These are phyloP conservation scores for Annulohypoxylon truncatum DNA, from an alignment of 2,329 filamentous ascomycete species.

Conservation along the genomic window DNA sequence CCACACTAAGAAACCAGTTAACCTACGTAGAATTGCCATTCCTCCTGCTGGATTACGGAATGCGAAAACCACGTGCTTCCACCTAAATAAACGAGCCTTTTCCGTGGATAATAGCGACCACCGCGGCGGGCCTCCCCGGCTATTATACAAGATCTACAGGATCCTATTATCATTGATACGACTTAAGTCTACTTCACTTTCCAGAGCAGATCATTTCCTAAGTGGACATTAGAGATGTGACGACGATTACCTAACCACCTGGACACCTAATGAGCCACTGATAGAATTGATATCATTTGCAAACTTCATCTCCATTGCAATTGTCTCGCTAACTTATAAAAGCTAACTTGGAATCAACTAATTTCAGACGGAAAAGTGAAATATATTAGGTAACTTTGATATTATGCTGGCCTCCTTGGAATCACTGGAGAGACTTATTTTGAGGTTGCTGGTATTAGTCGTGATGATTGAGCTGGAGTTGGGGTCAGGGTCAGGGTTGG, in stretches of 20 bases:
- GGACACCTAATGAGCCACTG: too few relatives aligned
- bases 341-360: too few relatives aligned
- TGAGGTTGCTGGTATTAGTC: too few relatives aligned
- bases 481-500: background rate
- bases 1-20: background rate
- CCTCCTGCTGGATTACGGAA: background rate
- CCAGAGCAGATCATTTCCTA: background rate
- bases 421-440: too few relatives aligned
- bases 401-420: too few relatives aligned
- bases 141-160: constrained; percentile 3
- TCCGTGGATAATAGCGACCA: constrained; percentile 8
- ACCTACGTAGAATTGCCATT: background rate
- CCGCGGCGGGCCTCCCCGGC: background rate
- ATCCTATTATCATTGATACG: background rate
- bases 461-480: too few relatives aligned
- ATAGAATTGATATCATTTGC: too few relatives aligned
- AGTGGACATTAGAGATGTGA: background rate
- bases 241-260: too few relatives aligned
- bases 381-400: too few relatives aligned
- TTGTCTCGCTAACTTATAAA: too few relatives aligned
- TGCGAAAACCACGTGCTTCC: background rate
- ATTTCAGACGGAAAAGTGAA: too few relatives aligned
- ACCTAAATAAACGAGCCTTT: background rate
- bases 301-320: too few relatives aligned
- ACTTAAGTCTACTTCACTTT: constrained; percentile 1